These are phyloP conservation scores for Eucalyptus pauciflora DNA, from an alignment of 345 rosid species.

Conservation along the genomic window DNA sequence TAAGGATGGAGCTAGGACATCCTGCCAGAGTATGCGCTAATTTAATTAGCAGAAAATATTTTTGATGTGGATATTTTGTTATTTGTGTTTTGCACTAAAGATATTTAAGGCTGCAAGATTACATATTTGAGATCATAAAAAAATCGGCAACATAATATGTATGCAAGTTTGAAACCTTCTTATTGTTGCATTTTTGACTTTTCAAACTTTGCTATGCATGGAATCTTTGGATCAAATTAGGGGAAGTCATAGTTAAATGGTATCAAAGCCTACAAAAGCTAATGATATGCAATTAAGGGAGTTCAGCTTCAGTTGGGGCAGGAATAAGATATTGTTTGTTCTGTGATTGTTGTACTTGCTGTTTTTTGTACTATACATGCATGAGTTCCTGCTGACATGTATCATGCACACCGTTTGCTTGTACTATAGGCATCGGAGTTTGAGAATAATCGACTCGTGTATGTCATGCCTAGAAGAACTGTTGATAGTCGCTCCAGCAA, in stretches of 20 bases:
- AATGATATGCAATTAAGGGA: background rate
- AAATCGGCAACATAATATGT: background rate
- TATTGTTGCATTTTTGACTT: background rate
- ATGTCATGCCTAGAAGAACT: conserved; percentile 48
- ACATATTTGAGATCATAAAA: background rate
- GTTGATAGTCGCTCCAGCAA: conserved; percentile 26
- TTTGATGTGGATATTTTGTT: background rate
- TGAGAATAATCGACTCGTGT: conserved; percentile 29
- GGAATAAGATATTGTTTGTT: background rate
- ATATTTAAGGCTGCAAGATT: background rate
- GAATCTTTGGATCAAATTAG: background rate
- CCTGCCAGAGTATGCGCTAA: background rate
- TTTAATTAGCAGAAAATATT: background rate
- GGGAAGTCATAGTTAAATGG: background rate
- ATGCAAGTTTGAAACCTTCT: background rate
- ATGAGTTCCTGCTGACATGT: background rate
- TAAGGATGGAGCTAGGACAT: background rate
- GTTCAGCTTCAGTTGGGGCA: background rate
- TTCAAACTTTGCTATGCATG: background rate
- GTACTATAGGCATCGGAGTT: conserved; percentile 25
- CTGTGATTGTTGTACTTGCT: background rate
- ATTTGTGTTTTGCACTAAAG: background rate
- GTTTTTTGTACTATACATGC: background rate
- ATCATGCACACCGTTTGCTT: background rate
- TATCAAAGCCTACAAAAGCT: background rate